Evolutionary conservation across 805 yeast genomes (phyloP).

Genomic region (Lipomyces starkeyi): DNA sequence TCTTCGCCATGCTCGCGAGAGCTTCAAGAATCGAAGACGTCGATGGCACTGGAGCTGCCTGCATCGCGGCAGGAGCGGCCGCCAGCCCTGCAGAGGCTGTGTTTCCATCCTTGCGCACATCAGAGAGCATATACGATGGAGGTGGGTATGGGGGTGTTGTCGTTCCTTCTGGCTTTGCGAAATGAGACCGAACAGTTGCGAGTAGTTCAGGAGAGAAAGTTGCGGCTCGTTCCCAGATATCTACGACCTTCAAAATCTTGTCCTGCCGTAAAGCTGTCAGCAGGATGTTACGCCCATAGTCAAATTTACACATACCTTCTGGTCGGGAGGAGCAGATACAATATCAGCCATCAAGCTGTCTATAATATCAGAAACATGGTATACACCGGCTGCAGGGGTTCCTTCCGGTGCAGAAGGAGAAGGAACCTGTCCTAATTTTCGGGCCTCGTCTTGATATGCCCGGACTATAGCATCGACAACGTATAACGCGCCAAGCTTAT

Average conservation of each 20-base stretch:
- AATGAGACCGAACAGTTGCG: conserved; percentile 61
- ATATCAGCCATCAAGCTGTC: conserved; percentile 69
- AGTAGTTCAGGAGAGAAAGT: conserved; percentile 70
- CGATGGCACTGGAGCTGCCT: conserved; percentile 49
- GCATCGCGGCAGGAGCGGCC: conserved; percentile 38
- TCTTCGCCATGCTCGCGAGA: conserved; percentile 63
- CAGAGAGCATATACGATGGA: conserved; percentile 47
- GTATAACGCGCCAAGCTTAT: conserved; percentile 89
- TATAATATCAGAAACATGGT: conserved; percentile 66
- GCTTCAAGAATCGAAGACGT: conserved; percentile 74
- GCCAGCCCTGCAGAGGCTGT: conserved; percentile 27
- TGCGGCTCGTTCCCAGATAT: conserved; percentile 87
- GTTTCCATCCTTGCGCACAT: conserved; percentile 17
- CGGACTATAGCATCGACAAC: conserved; percentile 92
- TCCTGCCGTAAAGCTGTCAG: conserved; percentile 46
- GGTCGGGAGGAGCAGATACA: conserved; percentile 60
- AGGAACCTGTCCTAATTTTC: conserved; percentile 55
- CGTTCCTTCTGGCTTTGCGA: conserved; percentile 50
- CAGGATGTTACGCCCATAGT: neutral
- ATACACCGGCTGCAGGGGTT: conserved; percentile 74
- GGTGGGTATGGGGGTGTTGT: conserved; percentile 76
- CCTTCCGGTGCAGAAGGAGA: conserved; percentile 56
- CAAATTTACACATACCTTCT: conserved; percentile 44
- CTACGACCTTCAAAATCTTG: conserved; percentile 82
- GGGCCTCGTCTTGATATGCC: conserved; percentile 77